Conservation (phyloP, 306 rosid species). For the Cajanus cajan region DNA sequence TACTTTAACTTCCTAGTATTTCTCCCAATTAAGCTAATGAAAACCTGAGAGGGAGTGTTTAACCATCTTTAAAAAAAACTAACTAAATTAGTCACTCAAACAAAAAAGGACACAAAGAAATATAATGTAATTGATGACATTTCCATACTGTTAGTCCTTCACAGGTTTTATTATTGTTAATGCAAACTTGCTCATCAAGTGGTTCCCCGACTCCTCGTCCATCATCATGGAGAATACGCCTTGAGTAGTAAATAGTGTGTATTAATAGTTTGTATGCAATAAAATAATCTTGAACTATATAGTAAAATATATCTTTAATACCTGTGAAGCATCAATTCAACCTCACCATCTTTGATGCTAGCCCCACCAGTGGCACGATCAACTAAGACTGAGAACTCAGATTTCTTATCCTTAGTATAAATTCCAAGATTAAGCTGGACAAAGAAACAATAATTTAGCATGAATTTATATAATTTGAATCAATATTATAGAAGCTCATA, state of each 20-base stretch:
- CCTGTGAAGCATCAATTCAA: conserved; percentile 96
- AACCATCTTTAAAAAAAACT: background rate
- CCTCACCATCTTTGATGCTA: conserved; percentile 77
- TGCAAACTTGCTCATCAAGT: conserved; percentile 76
- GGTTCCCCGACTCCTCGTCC: conserved; percentile 76
- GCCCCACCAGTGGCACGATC: conserved; percentile 90
- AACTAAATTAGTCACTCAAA: background rate
- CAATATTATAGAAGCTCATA: background rate
- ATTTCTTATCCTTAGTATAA: conserved; percentile 57
- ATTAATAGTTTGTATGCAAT: background rate
- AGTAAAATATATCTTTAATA: conserved; percentile 10
- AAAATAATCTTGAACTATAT: background rate
- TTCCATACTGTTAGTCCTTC: conserved; percentile 54
- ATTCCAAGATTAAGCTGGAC: conserved; percentile 86
- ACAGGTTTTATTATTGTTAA: conserved; percentile 16
- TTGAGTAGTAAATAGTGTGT: conserved; percentile 27
- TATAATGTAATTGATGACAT: background rate
- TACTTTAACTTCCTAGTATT: background rate
- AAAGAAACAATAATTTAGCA: background rate
- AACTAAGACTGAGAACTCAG: conserved; percentile 81
- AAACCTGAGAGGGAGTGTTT: background rate
- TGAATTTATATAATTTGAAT: background rate
- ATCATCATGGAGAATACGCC: conserved; percentile 67
- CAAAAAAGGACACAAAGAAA: background rate
- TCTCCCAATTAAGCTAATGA: background rate